phyloP scores from a whole-genome alignment of 352 stramenopile species.

The Pseudoperonospora humuli region DNA sequence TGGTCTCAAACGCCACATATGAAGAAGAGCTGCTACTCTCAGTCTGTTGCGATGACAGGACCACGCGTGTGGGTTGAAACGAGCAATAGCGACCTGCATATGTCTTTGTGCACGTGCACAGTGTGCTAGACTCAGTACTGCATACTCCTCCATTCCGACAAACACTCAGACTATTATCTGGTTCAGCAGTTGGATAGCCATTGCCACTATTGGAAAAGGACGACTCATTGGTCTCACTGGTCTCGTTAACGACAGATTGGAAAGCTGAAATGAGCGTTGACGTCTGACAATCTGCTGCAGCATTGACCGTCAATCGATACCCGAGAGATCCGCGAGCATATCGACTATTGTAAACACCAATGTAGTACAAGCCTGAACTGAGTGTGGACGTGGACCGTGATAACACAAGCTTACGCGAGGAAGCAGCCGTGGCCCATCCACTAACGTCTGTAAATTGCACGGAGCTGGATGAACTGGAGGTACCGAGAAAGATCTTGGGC shows the following conservation, averaged over 20 bases:
- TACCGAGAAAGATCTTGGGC: conserved; percentile 16
- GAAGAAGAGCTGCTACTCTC: conserved; percentile 5
- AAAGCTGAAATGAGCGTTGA: conserved; percentile 11
- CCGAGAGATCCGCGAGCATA: conserved; percentile 45
- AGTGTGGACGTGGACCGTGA: conserved; percentile 52
- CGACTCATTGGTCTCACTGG: conserved; percentile 5
- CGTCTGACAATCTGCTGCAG: conserved; percentile 32
- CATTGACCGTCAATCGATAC: conserved; percentile 50
- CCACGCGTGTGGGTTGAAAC: conserved; percentile 14
- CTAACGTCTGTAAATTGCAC: conserved; percentile 47
- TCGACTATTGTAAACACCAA: conserved; percentile 63
- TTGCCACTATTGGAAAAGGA: conserved; percentile 4
- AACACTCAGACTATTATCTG: conserved; percentile 20
- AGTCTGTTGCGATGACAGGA: conserved; percentile 10
- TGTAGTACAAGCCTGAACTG: conserved; percentile 65
- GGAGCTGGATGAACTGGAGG: conserved; percentile 25
- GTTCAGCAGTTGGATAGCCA: not conserved
- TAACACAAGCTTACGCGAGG: conserved; percentile 46
- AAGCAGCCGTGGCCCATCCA: conserved; percentile 23
- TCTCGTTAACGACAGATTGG: conserved; percentile 5
- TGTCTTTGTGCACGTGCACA: conserved; percentile 38
- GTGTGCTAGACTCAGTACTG: conserved; percentile 32
- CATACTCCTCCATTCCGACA: conserved; percentile 45
- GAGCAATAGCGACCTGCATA: conserved; percentile 40
- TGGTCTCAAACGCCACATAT: conserved; percentile 25